Evolutionary conservation across 2,329 filamentous ascomycete genomes (phyloP).

Genomic region (Hirsutella thompsonii): DNA sequence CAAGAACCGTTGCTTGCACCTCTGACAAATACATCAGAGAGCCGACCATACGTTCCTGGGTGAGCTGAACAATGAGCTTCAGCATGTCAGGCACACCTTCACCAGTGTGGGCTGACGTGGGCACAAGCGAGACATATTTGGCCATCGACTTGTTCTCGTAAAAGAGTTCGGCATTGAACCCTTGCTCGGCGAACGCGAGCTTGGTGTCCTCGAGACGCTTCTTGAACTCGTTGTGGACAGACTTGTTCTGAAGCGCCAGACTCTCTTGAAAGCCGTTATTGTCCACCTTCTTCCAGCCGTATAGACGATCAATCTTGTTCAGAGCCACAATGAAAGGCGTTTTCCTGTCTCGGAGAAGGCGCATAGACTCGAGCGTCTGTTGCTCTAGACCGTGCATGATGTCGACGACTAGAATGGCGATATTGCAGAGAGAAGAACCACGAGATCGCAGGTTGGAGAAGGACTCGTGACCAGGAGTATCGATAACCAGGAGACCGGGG

Average conservation of each 20-base stretch:
- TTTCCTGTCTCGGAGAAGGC: constrained; percentile 78
- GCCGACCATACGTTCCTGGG: constrained; percentile 94
- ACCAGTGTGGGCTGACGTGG: constrained; percentile 95
- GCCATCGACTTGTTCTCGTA: constrained; percentile 98
- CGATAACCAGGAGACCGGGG: constrained; percentile 89
- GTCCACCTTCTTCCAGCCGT: constrained; percentile 96
- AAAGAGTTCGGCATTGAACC: constrained; percentile 94
- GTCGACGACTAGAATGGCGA: constrained; percentile 96
- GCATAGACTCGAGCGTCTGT: constrained; percentile 96
- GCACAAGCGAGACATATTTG: constrained; percentile 86
- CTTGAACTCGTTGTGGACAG: constrained; percentile 86
- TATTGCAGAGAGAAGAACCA: constrained; percentile 97
- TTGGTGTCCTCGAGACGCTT: constrained; percentile 86
- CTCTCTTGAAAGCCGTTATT: constrained; percentile 98
- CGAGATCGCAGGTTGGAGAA: constrained; percentile 96
- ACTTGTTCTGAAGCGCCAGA: constrained; percentile 78
- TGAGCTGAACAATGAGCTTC: constrained; percentile 83
- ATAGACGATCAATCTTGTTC: constrained; percentile 99
- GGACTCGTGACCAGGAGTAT: constrained; percentile 98
- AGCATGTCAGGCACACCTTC: constrained; percentile 98
- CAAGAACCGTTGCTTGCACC: constrained; percentile 92
- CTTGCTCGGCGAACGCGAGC: constrained; percentile 86
- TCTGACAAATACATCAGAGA: constrained; percentile 98
- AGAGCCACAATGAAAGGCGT: constrained; percentile 97
- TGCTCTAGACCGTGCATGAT: constrained; percentile 99